phyloP scores from a whole-genome alignment of 2,329 filamentous ascomycete species.

The Penicillium sp. region DNA sequence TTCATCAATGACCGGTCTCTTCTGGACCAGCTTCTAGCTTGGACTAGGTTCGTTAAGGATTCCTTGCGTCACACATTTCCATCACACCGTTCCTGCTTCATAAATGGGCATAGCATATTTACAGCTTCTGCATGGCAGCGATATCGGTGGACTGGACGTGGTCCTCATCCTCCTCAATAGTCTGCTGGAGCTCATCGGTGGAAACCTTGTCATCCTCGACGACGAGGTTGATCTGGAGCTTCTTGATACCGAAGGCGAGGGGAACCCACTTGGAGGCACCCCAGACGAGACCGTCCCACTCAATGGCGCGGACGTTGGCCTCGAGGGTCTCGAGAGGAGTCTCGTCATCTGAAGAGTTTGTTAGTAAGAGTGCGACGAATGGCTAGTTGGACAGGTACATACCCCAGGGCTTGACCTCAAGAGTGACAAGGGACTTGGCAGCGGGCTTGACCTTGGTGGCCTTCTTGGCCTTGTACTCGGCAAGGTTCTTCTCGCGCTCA shows the following conservation, averaged over 20 bases:
- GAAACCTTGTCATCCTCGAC: conserved; percentile 97
- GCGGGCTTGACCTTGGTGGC: conserved; percentile 84
- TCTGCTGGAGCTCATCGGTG: conserved; percentile 78
- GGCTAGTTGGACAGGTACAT: conserved; percentile 46
- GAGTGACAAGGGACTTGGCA: conserved; percentile 93
- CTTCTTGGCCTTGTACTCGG: conserved; percentile 97
- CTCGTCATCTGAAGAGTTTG: conserved; percentile 69
- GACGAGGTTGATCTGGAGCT: conserved; percentile 98
- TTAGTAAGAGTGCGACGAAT: conserved; percentile 17
- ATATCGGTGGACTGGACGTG: conserved; percentile 94
- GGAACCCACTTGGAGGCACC: conserved; percentile 85
- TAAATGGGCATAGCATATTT: conserved; percentile 47
- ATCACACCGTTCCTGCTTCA: conserved; percentile 36
- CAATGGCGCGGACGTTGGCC: conserved; percentile 75
- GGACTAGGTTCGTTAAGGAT: conserved; percentile 40
- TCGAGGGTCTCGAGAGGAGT: conserved; percentile 86
- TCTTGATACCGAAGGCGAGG: conserved; percentile 97
- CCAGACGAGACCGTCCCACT: conserved; percentile 95
- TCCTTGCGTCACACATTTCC: conserved; percentile 39
- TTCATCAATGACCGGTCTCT: conserved; percentile 34
- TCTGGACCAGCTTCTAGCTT: conserved; percentile 24
- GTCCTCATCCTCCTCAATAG: conserved; percentile 87
- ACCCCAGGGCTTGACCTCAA: conserved; percentile 99
- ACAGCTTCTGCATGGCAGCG: conserved; percentile 89
- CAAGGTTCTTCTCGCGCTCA: conserved; percentile 85